phyloP scores from a whole-genome alignment of 1,284 basidiomycete genomes.

The Inonotus hispidus region DNA sequence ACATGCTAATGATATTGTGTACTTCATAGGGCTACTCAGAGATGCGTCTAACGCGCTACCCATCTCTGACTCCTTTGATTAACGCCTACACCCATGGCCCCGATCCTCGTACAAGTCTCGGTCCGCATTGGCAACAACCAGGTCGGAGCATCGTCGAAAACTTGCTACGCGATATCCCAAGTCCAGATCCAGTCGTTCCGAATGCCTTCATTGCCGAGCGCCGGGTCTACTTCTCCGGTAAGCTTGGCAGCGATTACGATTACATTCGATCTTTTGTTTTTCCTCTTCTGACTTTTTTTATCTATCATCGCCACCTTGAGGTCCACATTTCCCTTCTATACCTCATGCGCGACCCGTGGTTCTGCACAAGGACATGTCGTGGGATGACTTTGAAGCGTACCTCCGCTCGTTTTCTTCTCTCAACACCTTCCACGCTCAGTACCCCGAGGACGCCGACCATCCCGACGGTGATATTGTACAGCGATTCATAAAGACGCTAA shows the following conservation, averaged over 20 bases:
- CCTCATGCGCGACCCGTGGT: slow-evolving; percentile 45
- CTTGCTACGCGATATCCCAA: slow-evolving; percentile 64
- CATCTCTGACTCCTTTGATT: slow-evolving; percentile 54
- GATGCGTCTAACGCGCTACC: slow-evolving; percentile 60
- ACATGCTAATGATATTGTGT: background rate
- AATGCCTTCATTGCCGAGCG: slow-evolving; percentile 37
- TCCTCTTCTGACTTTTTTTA: background rate
- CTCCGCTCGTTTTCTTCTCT: slow-evolving; percentile 69
- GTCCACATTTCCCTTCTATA: slow-evolving; percentile 39
- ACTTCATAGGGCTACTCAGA: slow-evolving; percentile 67
- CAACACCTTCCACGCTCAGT: slow-evolving; percentile 61
- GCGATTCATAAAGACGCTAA: slow-evolving; percentile 51
- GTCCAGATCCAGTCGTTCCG: slow-evolving; percentile 39
- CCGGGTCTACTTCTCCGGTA: slow-evolving; percentile 52
- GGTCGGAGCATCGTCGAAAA: slow-evolving; percentile 73
- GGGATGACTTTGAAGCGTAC: slow-evolving; percentile 63
- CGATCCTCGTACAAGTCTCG: slow-evolving; percentile 51
- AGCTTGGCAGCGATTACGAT: slow-evolving; percentile 11
- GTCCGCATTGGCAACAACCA: slow-evolving; percentile 76
- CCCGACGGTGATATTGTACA: slow-evolving; percentile 58
- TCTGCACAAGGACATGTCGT: slow-evolving; percentile 56
- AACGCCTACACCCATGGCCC: slow-evolving; percentile 54
- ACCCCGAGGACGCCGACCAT: slow-evolving; percentile 51
- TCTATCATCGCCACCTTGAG: slow-evolving; percentile 22
- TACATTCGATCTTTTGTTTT: background rate